Evolutionary conservation across 2,329 filamentous ascomycete genomes (phyloP).

Genomic region (Neoascochyta sp.): DNA sequence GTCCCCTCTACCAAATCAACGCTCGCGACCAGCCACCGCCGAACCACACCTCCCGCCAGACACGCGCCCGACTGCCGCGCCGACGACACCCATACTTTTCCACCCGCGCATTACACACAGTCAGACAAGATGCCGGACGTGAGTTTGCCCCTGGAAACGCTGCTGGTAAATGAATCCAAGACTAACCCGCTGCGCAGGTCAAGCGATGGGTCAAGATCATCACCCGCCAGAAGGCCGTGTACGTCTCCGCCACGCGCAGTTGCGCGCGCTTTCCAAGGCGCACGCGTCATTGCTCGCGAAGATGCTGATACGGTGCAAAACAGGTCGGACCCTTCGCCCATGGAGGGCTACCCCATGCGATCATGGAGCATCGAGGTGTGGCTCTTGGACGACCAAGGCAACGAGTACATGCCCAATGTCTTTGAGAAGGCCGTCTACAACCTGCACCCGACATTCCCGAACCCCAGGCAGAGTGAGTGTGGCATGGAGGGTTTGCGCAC

Average conservation of each 20-base stretch:
- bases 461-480: constrained; percentile 71
- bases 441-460: constrained; percentile 89
- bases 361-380: constrained; percentile 85
- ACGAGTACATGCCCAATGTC: constrained; percentile 74
- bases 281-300: no score
- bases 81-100: no score
- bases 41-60: constrained; percentile 10
- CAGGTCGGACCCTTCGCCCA: constrained; percentile 74
- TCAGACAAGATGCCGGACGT: constrained; percentile 46
- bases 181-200: constrained; percentile 48
- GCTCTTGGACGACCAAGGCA: constrained; percentile 79
- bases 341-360: constrained; percentile 88
- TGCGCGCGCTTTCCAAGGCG: constrained; percentile 8
- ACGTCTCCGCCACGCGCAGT: constrained; percentile 43
- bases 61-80: constrained; percentile 18
- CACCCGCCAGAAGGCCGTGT: constrained; percentile 88
- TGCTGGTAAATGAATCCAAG: not conserved
- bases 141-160: constrained; percentile 16
- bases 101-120: constrained; percentile 6
- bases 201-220: constrained; percentile 90
- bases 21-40: constrained; percentile 22
- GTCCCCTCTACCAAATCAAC: constrained; percentile 14
- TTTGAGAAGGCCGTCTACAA: constrained; percentile 93
- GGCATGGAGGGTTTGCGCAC: not conserved
- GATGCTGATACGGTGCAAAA: no score